Conservation (phyloP, 2,329 filamentous ascomycete genomes). For the Epichloe scottii region DNA sequence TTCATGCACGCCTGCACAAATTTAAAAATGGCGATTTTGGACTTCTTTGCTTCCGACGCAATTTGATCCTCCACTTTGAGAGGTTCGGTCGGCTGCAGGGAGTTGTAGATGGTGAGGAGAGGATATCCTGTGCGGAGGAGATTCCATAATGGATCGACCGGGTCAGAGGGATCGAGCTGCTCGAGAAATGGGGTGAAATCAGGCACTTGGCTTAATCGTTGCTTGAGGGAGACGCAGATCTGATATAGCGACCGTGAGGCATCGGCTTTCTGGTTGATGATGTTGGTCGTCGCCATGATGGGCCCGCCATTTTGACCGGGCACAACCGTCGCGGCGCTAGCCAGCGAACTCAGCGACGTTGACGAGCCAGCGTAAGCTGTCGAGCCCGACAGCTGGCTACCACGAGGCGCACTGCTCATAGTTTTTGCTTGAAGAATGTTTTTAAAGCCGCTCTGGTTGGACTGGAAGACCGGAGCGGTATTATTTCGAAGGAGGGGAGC, state of each 20-base stretch:
- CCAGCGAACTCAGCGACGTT: constrained; percentile 37
- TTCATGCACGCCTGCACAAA: constrained; percentile 83
- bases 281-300: constrained; percentile 72
- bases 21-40: constrained; percentile 81
- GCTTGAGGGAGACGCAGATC: constrained; percentile 77
- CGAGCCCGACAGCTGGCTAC: constrained; percentile 51
- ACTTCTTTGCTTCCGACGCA: constrained; percentile 56
- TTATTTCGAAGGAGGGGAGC: constrained; percentile 47
- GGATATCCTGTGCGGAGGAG: constrained; percentile 75
- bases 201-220: constrained; percentile 70
- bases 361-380: constrained; percentile 42
- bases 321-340: constrained; percentile 29
- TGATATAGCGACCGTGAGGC: constrained; percentile 88
- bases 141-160: constrained; percentile 84
- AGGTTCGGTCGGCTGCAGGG: constrained; percentile 55
- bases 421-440: constrained; percentile 28
- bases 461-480: constrained; percentile 41
- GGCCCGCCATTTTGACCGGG: constrained; percentile 39
- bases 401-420: constrained; percentile 42
- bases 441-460: constrained; percentile 31
- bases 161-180: constrained; percentile 58
- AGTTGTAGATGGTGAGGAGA: constrained; percentile 80
- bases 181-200: constrained; percentile 65
- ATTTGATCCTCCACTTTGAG: constrained; percentile 54
- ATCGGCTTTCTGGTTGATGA: constrained; percentile 94